Percentiles rank a stretch among this genome's conserved stretches.
Evolutionary conservation across 768 basidiomycete species (phyloP).

Genomic region (Auriculariales sp.): DNA sequence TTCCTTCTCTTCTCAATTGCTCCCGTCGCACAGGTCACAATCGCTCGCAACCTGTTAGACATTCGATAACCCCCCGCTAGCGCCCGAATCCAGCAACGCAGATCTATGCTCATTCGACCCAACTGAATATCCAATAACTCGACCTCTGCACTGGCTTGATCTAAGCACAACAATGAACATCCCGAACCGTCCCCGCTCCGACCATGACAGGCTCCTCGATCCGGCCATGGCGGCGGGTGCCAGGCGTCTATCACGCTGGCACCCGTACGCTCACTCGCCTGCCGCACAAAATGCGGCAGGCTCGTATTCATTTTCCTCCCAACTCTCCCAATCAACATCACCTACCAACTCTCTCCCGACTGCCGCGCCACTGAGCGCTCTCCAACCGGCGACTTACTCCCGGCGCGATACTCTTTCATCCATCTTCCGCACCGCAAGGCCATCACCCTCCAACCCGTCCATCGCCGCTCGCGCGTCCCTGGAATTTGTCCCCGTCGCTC

Average conservation of each 20-base stretch:
- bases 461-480: neutral
- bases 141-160: too few relatives aligned
- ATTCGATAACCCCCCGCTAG: too few relatives aligned
- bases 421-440: neutral
- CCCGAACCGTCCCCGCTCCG: too few relatives aligned
- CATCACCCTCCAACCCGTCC: neutral
- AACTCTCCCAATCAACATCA: neutral
- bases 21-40: neutral
- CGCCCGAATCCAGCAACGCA: too few relatives aligned
- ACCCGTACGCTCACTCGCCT: neutral
- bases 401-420: neutral
- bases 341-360: neutral
- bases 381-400: too few relatives aligned
- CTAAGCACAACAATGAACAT: too few relatives aligned
- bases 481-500: neutral
- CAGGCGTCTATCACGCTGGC: neutral
- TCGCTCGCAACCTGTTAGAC: too few relatives aligned
- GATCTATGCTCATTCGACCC: too few relatives aligned
- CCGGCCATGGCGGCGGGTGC: neutral
- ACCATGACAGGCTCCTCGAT: too few relatives aligned
- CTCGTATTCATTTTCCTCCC: neutral
- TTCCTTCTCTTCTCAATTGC: neutral
- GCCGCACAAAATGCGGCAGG: neutral
- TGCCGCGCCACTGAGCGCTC: too few relatives aligned
- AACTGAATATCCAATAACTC: too few relatives aligned